Base-by-base conservation (phyloP, 208 protist species). In the Blastocrithidia nonstop region DNA sequence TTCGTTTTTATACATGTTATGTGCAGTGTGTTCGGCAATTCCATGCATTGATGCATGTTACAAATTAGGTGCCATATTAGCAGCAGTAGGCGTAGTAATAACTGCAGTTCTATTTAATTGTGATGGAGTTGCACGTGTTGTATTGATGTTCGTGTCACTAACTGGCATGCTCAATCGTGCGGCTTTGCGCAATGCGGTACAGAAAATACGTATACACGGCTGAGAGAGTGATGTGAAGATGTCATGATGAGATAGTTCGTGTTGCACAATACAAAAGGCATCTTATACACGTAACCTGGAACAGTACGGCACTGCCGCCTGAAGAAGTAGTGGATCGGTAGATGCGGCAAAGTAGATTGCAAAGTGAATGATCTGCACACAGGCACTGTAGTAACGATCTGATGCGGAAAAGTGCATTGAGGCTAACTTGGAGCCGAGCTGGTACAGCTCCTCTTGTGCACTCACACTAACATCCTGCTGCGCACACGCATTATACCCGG, bases 131-230 rank as follows among this genome's bases (percentile, higher is more conserved):
- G n/a, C n/a, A n/a, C n/a, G n/a, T n/a, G n/a, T n/a, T n/a, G n/a
- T n/a, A n/a, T n/a, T n/a, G n/a, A n/a, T n/a, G n/a, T n/a, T n/a
- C n/a, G n/a, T n/a, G n/a, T n/a, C n/a, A n/a, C n/a, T n/a, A n/a
- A n/a, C n/a, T n/a, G n/a, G n/a, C n/a, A n/a, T n/a, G n/a, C 82
- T 79, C 25, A 93, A 48, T 49, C 66, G 67, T 3, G 84, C 84
- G 1, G 76, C 75, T 13, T 68, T 65, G n/a, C 66, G 71, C 47
- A 93, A 36, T 11, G 76, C 57, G 19, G 55, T 48, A 6, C 87
- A 48, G 36, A 93, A 87, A 2, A 63, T 22, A 11, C 61, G 56
- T 6, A 59, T 64, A 39, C 75, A 80, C 5, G 66, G 39, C 61
- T 83, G 74, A 7, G 26, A 64, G 22, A 54, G 61, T 16, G 41